phyloP scores from a whole-genome alignment of 257 asterid genomes.

The Gentiana macrophylla region DNA sequence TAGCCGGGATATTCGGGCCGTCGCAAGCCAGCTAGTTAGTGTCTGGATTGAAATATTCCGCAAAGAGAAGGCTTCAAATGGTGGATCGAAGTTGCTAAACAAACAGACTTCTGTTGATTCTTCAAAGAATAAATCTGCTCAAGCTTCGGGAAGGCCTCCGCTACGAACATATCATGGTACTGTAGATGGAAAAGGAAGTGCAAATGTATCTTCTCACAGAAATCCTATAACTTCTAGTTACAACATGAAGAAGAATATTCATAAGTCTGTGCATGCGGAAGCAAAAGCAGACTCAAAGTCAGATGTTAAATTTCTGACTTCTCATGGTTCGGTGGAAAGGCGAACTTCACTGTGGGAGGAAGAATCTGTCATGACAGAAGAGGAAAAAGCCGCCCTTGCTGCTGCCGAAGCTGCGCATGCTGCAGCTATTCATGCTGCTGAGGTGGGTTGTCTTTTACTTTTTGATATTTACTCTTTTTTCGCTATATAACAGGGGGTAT shows the following conservation, averaged over 20 bases:
- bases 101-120: slow-evolving; percentile 39
- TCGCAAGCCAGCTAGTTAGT: slow-evolving; percentile 94
- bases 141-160: slow-evolving; percentile 66
- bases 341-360: slow-evolving; percentile 36
- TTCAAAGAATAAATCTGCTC: slow-evolving; percentile 38
- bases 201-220: slow-evolving; percentile 23
- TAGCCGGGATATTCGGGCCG: slow-evolving; percentile 98
- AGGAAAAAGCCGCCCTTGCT: slow-evolving; percentile 83
- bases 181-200: slow-evolving; percentile 27
- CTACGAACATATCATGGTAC: slow-evolving; percentile 31
- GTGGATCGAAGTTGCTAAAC: slow-evolving; percentile 44
- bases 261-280: slow-evolving; percentile 30
- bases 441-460: no score
- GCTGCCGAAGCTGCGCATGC: slow-evolving; percentile 94
- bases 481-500: no score
- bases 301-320: slow-evolving; percentile 38
- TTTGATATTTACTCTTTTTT: no score
- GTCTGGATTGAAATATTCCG: slow-evolving; percentile 97
- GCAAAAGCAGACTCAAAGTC: slow-evolving; percentile 29
- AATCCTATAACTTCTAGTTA: slow-evolving; percentile 24
- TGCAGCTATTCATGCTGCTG: slow-evolving; percentile 72
- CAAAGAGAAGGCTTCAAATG: slow-evolving; percentile 83
- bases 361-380: slow-evolving; percentile 65
- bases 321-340: slow-evolving; percentile 46
- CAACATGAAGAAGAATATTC: slow-evolving; percentile 28